These are phyloP conservation scores for Ogataea paraovalis DNA, from an alignment of 805 yeast genomes.

Conservation along the genomic window DNA sequence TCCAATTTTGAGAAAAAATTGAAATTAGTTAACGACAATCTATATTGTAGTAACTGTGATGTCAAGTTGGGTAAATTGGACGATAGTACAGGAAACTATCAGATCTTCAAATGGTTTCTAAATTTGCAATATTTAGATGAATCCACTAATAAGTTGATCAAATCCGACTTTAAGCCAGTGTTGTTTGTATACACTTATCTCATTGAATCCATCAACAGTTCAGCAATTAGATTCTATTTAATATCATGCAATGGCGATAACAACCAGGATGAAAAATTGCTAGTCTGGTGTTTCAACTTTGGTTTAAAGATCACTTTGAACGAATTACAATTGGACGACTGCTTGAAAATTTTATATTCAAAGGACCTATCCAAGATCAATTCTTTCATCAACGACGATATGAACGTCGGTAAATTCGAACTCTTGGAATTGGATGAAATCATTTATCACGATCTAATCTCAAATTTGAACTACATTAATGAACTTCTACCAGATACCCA, in stretches of 20 bases:
- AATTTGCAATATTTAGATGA: slow-evolving; percentile 22
- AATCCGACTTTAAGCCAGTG: slow-evolving; percentile 34
- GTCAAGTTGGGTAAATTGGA: slow-evolving; percentile 38
- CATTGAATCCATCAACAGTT: slow-evolving; percentile 39
- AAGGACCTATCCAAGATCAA: slow-evolving; percentile 26
- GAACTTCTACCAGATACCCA: slow-evolving; percentile 31
- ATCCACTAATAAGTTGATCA: neutral
- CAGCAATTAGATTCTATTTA: slow-evolving; percentile 37
- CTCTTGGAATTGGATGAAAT: slow-evolving; percentile 34
- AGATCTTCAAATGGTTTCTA: slow-evolving; percentile 57
- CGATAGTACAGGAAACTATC: slow-evolving; percentile 28
- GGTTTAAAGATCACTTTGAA: slow-evolving; percentile 29
- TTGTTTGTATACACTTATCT: slow-evolving; percentile 36
- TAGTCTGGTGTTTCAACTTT: slow-evolving; percentile 50
- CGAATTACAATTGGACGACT: slow-evolving; percentile 13
- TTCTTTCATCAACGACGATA: slow-evolving; percentile 20
- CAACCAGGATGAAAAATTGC: slow-evolving; percentile 4
- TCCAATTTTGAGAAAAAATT: slow-evolving; percentile 10
- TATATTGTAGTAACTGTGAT: slow-evolving; percentile 38
- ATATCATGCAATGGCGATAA: slow-evolving; percentile 13
- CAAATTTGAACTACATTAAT: slow-evolving; percentile 28
- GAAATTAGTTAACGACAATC: slow-evolving; percentile 4
- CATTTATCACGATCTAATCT: slow-evolving; percentile 30
- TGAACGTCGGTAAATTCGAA: slow-evolving; percentile 10
- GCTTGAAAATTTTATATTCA: slow-evolving; percentile 46